Evolutionary conservation across 1,284 basidiomycete species (phyloP).

Genomic region (Hypsizygus ulmarius): DNA sequence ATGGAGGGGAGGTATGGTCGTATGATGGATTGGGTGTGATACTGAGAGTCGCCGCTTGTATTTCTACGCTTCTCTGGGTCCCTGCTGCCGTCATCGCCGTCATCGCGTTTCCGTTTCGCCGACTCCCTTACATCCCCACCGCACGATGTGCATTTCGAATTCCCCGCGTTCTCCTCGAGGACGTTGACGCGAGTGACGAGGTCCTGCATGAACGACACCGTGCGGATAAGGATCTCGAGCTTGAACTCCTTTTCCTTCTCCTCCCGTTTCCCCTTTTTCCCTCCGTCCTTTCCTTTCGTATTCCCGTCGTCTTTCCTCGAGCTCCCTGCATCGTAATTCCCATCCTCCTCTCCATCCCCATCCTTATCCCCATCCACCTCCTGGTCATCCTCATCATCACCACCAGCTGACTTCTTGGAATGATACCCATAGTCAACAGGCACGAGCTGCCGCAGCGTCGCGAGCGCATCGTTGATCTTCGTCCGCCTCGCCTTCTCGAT

Average conservation of each 20-base stretch:
- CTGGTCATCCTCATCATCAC: constrained; percentile 25
- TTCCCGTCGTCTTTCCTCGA: not conserved
- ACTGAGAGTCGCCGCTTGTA: too few species aligned
- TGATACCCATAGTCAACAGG: constrained; percentile 46
- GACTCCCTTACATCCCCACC: not conserved
- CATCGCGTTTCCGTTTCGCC: too few species aligned
- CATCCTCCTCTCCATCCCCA: constrained; percentile 33
- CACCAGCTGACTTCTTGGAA: constrained; percentile 19
- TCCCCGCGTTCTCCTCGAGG: too few species aligned
- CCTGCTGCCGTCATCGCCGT: too few species aligned
- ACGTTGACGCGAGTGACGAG: constrained; percentile 39
- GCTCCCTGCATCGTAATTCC: too few species aligned
- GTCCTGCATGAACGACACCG: constrained; percentile 66
- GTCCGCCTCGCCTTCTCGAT: constrained; percentile 81
- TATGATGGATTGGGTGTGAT: constrained; percentile 1
- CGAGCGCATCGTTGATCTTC: constrained; percentile 80
- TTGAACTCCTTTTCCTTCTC: constrained; percentile 73
- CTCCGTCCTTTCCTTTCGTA: constrained; percentile 7
- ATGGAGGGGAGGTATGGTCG: constrained; percentile 38
- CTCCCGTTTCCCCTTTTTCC: constrained; percentile 36
- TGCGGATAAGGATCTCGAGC: constrained; percentile 72
- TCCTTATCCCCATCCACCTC: constrained; percentile 28
- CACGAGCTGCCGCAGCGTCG: constrained; percentile 63
- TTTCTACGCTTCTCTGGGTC: too few species aligned
- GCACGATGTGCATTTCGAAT: not conserved